A percentile compares a stretch with the other conserved stretches of the same genome.
Conservation (phyloP, 108 stramenopile genomes). For the Pseudonitzschia pungens region DNA sequence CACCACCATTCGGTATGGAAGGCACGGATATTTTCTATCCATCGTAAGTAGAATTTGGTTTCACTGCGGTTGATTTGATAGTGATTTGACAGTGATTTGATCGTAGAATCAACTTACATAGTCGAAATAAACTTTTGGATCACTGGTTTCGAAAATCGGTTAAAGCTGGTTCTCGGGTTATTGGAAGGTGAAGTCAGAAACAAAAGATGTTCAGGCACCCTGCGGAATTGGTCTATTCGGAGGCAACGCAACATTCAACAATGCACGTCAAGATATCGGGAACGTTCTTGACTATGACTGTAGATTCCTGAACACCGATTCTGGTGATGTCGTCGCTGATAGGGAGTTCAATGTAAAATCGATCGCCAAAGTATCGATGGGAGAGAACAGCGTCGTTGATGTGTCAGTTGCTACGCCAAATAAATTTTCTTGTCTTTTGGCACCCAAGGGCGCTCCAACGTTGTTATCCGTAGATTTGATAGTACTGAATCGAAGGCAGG, state of each 20-base stretch:
- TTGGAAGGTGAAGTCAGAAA: slow-evolving; percentile 59
- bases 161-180: slow-evolving; percentile 47
- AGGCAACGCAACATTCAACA: slow-evolving; percentile 57
- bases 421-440: slow-evolving; percentile 72
- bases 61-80: neutral
- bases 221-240: slow-evolving; percentile 79
- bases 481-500: slow-evolving; percentile 61
- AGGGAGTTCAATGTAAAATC: slow-evolving; percentile 77
- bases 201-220: slow-evolving; percentile 62
- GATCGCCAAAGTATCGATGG: slow-evolving; percentile 81
- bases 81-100: neutral
- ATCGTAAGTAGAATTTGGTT: slow-evolving; percentile 16
- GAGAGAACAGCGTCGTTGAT: slow-evolving; percentile 73
- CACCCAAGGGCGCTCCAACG: slow-evolving; percentile 49
- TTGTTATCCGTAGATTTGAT: slow-evolving; percentile 65
- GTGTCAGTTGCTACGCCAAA: slow-evolving; percentile 70
- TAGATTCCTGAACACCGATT: slow-evolving; percentile 47
- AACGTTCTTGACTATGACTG: slow-evolving; percentile 56
- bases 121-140: neutral
- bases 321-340: slow-evolving; percentile 58
- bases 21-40: slow-evolving; percentile 71
- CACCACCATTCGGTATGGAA: slow-evolving; percentile 74
- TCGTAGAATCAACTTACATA: neutral
- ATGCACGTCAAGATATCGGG: slow-evolving; percentile 51
- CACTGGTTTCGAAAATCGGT: neutral